Percentiles rank a stretch among this genome's conserved stretches.
Evolutionary conservation across 306 rosid genomes (phyloP).

Genomic region (Mucuna pruriens): DNA sequence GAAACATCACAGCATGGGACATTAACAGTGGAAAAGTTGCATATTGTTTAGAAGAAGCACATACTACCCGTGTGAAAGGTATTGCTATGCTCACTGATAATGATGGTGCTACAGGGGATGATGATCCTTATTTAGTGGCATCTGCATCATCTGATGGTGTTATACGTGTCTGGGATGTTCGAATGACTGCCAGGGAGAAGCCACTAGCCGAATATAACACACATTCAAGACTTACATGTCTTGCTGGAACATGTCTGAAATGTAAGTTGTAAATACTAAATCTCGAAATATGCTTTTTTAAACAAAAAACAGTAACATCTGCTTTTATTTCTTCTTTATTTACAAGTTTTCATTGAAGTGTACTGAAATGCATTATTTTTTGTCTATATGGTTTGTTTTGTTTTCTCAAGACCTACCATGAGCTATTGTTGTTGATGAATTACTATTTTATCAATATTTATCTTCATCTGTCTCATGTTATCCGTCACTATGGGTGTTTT

Average conservation of each 20-base stretch:
- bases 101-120: constrained; percentile 51
- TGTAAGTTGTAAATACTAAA: constrained; percentile 52
- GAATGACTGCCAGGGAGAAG: constrained; percentile 70
- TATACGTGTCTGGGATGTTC: constrained; percentile 94
- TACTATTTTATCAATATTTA: neutral
- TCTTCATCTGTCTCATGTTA: neutral
- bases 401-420: neutral
- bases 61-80: constrained; percentile 81
- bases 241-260: constrained; percentile 81
- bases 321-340: neutral
- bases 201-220: constrained; percentile 85
- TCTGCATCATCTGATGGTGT: constrained; percentile 91
- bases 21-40: constrained; percentile 77
- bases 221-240: constrained; percentile 82
- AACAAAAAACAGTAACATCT: neutral
- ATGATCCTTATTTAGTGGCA: constrained; percentile 75
- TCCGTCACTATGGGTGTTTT: neutral
- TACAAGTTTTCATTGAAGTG: neutral
- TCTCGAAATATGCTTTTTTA: constrained; percentile 1
- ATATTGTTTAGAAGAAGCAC: constrained; percentile 77
- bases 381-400: constrained; percentile 9
- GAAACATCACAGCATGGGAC: constrained; percentile 82
- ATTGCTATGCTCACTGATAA: constrained; percentile 61
- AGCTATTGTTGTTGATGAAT: neutral
- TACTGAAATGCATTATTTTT: neutral